Percentiles rank a stretch among this genome's conserved stretches.
These are phyloP conservation scores for Clonostachys byssicola DNA, from an alignment of 2,329 filamentous ascomycete species.

Conservation along the genomic window DNA sequence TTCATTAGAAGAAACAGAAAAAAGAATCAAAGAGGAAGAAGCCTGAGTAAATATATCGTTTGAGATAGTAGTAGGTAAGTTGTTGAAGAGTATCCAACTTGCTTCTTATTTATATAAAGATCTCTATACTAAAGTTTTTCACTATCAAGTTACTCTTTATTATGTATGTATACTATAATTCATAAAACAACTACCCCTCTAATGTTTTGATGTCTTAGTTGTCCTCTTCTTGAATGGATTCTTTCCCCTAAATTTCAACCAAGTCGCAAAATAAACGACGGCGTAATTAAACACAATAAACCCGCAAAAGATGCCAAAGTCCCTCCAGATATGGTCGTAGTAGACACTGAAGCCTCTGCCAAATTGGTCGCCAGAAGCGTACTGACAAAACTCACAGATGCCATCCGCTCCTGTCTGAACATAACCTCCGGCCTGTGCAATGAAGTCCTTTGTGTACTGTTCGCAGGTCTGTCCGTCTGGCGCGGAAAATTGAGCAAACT, in stretches of 20 bases:
- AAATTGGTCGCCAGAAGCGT: slow-evolving; percentile 56
- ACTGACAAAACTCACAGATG: slow-evolving; percentile 62
- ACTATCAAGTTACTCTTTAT: too few species aligned
- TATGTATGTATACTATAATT: too few species aligned
- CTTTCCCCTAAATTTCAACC: slow-evolving; percentile 29
- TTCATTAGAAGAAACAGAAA: too few species aligned
- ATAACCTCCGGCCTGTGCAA: slow-evolving; percentile 53
- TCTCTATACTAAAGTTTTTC: too few species aligned
- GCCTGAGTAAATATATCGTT: too few species aligned
- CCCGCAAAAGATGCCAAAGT: slow-evolving; percentile 61
- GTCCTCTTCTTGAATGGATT: slow-evolving; percentile 26
- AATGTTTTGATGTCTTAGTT: slow-evolving; percentile 8
- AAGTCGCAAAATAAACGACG: slow-evolving; percentile 31
- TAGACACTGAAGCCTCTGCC: slow-evolving; percentile 55
- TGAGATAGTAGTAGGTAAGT: too few species aligned
- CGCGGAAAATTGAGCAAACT: slow-evolving; percentile 56
- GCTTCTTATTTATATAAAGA: too few species aligned
- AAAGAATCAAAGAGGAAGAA: too few species aligned
- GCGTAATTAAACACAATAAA: slow-evolving; percentile 61
- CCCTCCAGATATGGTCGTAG: slow-evolving; percentile 58
- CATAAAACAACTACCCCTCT: too few species aligned
- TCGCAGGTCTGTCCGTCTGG: slow-evolving; percentile 57
- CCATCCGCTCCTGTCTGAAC: slow-evolving; percentile 50
- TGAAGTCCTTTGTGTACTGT: slow-evolving; percentile 51
- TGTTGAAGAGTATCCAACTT: too few species aligned